Percentiles rank a stretch among this genome's conserved stretches.
Evolutionary conservation across 148 eudicot species (phyloP).

Genomic region (Cornus florida): DNA sequence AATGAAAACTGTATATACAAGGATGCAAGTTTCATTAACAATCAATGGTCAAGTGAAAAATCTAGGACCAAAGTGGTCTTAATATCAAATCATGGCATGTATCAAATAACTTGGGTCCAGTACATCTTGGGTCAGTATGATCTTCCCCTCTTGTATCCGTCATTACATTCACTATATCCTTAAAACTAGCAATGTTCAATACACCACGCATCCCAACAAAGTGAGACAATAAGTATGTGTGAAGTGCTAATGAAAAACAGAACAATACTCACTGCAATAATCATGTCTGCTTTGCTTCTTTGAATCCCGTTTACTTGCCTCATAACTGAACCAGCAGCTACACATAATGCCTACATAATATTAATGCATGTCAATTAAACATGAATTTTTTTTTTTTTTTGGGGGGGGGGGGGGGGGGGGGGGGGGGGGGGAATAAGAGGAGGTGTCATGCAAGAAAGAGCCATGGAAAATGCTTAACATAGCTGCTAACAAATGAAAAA

Average conservation of each 20-base stretch:
- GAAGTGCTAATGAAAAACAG: neutral
- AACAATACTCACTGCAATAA: constrained; percentile 70
- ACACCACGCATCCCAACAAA: neutral
- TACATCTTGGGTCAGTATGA: neutral
- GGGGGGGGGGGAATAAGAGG: neutral
- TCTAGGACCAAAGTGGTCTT: neutral
- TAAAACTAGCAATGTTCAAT: neutral
- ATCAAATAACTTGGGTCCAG: neutral
- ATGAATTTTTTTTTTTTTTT: neutral
- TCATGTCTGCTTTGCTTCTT: constrained; percentile 86
- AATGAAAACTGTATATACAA: too few species aligned
- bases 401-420: too few species aligned
- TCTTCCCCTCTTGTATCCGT: neutral
- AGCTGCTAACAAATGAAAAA: neutral
- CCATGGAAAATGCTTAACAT: neutral
- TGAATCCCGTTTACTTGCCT: constrained; percentile 86
- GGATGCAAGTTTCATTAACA: neutral
- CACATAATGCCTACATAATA: constrained; percentile 79
- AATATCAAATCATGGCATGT: neutral
- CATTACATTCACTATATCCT: neutral
- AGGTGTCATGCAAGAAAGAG: neutral
- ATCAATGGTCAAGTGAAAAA: neutral
- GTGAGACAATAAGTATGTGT: neutral
- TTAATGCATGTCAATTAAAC: constrained; percentile 10
- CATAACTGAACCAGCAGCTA: constrained; percentile 40